Percentiles rank a stretch among this genome's conserved stretches.
phyloP scores from a whole-genome alignment of 345 rosid genomes.

The Anastatica hierochuntica region DNA sequence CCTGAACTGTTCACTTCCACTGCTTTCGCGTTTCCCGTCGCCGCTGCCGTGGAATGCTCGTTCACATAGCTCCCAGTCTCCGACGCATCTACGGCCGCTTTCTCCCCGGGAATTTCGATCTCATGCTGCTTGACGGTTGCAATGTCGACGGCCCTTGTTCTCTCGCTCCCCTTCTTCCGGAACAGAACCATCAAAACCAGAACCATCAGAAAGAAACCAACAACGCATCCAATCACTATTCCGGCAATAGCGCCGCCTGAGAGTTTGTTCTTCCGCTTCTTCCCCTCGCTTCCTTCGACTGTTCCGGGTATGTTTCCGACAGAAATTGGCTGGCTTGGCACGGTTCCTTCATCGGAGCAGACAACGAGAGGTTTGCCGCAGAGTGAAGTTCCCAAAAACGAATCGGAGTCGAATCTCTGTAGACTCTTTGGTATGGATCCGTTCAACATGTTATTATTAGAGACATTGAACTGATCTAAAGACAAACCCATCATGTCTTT shows the following conservation, averaged over 20 bases:
- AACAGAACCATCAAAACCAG: conserved; percentile 47
- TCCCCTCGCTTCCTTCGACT: not conserved
- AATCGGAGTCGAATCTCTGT: conserved; percentile 30
- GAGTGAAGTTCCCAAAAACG: conserved; percentile 66
- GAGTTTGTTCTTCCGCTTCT: conserved; percentile 41
- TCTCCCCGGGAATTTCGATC: conserved; percentile 42
- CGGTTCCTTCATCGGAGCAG: conserved; percentile 24
- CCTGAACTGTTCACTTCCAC: conserved; percentile 30
- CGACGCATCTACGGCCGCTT: conserved; percentile 34
- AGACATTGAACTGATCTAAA: conserved; percentile 70
- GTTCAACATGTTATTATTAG: conserved; percentile 65
- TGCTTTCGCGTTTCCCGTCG: conserved; percentile 27
- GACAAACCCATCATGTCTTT: conserved; percentile 36
- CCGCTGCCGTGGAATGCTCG: conserved; percentile 31
- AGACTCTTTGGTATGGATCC: conserved; percentile 63
- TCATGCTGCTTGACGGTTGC: conserved; percentile 53
- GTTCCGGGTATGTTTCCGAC: conserved; percentile 24
- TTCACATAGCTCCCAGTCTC: conserved; percentile 35
- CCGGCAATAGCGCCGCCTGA: conserved; percentile 89
- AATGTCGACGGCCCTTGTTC: conserved; percentile 53
- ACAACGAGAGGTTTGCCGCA: conserved; percentile 68
- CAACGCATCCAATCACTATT: conserved; percentile 66
- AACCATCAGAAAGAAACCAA: conserved; percentile 42
- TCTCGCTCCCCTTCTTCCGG: conserved; percentile 43
- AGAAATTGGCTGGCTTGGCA: conserved; percentile 43